Evolutionary conservation across 2,329 filamentous ascomycete genomes (phyloP).

Genomic region (Rhinocladiella similis): DNA sequence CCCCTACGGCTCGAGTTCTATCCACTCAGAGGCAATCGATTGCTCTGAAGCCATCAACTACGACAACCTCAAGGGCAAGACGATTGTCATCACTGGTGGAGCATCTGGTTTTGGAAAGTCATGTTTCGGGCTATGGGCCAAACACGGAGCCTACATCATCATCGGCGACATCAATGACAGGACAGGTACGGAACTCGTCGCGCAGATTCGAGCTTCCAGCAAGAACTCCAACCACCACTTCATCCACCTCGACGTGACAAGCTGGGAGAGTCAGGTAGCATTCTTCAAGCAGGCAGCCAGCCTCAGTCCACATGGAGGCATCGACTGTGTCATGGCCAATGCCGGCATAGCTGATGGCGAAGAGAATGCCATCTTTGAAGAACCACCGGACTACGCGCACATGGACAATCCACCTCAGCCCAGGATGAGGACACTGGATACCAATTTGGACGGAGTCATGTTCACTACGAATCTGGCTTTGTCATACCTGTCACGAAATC

Average conservation of each 20-base stretch:
- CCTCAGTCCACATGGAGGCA: slow-evolving; percentile 55
- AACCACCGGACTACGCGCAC: slow-evolving; percentile 35
- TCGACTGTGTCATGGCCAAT: slow-evolving; percentile 67
- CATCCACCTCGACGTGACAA: slow-evolving; percentile 55
- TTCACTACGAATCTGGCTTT: slow-evolving; percentile 65
- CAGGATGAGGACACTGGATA: slow-evolving; percentile 55
- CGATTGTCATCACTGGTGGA: slow-evolving; percentile 64
- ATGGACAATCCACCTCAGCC: slow-evolving; percentile 41
- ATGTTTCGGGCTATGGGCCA: slow-evolving; percentile 57
- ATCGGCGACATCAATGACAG: slow-evolving; percentile 63
- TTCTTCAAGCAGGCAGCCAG: slow-evolving; percentile 61
- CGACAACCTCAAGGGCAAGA: slow-evolving; percentile 43
- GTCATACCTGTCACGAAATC: slow-evolving; percentile 50
- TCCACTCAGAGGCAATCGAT: slow-evolving; percentile 20
- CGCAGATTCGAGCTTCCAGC: slow-evolving; percentile 57
- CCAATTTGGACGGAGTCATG: slow-evolving; percentile 64
- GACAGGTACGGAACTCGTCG: slow-evolving; percentile 56
- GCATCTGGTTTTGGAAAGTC: slow-evolving; percentile 61
- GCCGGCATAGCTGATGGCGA: slow-evolving; percentile 58
- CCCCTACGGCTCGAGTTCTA: slow-evolving; percentile 10
- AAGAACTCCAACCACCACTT: slow-evolving; percentile 62
- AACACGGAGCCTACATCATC: slow-evolving; percentile 59
- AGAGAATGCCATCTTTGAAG: slow-evolving; percentile 45
- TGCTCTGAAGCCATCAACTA: slow-evolving; percentile 12
- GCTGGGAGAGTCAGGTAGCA: slow-evolving; percentile 63